Conservation (phyloP, 2,329 filamentous ascomycete species). For the Paecilomyces niveus region DNA sequence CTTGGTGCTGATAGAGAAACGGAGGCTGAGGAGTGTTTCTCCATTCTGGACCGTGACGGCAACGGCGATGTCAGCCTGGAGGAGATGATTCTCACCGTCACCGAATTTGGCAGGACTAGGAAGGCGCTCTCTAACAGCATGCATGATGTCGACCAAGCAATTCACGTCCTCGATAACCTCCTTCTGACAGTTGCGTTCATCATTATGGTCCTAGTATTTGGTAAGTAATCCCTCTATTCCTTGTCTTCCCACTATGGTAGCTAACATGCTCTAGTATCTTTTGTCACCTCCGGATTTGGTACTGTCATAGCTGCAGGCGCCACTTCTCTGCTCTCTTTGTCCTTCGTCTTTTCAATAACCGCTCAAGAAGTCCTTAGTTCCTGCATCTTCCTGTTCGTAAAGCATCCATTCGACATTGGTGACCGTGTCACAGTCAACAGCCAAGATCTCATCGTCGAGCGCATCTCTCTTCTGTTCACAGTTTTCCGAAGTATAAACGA, state of each 20-base stretch:
- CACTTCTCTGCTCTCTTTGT: conserved; percentile 87
- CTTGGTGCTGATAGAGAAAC: conserved; percentile 65
- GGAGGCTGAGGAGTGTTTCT: conserved; percentile 82
- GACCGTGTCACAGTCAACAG: conserved; percentile 76
- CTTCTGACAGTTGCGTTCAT: conserved; percentile 74
- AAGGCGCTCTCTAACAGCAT: conserved; percentile 88
- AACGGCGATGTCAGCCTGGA: conserved; percentile 94
- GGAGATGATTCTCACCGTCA: conserved; percentile 85
- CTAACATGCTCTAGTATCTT: conserved; percentile 54
- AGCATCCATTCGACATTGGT: conserved; percentile 94
- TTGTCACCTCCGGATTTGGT: conserved; percentile 79
- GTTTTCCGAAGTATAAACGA: conserved; percentile 80
- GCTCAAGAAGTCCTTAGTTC: conserved; percentile 94
- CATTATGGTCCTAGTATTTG: conserved; percentile 74
- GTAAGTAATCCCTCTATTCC: conserved; percentile 39
- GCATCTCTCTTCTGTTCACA: conserved; percentile 88
- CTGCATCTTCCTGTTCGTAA: conserved; percentile 97
- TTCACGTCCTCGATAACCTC: conserved; percentile 82
- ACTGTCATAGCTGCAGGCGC: conserved; percentile 83
- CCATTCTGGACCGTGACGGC: conserved; percentile 70
- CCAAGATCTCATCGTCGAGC: conserved; percentile 73
- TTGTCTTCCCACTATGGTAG: conserved; percentile 8
- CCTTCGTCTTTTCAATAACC: conserved; percentile 89
- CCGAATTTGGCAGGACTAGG: conserved; percentile 75
- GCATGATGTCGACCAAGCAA: conserved; percentile 95